These are phyloP conservation scores for Barnettozyma sp. DNA, from an alignment of 805 yeast species.

Conservation along the genomic window DNA sequence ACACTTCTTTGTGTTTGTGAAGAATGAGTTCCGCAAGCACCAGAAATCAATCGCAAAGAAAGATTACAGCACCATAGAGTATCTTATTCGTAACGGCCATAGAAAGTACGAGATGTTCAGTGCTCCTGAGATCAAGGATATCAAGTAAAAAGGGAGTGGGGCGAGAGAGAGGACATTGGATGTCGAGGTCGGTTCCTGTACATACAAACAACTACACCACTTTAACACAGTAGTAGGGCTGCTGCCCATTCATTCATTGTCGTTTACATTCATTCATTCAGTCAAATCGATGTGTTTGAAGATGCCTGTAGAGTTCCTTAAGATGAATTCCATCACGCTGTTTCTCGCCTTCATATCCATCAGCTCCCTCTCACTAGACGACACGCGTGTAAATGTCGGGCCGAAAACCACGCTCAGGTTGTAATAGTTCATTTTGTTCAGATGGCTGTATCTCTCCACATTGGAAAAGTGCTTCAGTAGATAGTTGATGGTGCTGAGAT, in stretches of 20 bases:
- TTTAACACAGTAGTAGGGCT: too few species aligned
- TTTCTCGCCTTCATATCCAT: conserved; percentile 77
- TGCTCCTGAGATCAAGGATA: conserved; percentile 64
- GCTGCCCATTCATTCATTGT: too few species aligned
- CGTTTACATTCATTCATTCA: too few species aligned
- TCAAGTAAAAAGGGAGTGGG: conserved; percentile 23
- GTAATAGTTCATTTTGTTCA: conserved; percentile 75
- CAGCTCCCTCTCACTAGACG: conserved; percentile 74
- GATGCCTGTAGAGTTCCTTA: conserved; percentile 39
- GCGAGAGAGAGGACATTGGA: background rate
- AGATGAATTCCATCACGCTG: conserved; percentile 66
- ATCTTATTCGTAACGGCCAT: conserved; percentile 69
- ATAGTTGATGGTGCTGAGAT: conserved; percentile 46
- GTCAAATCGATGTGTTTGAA: conserved; percentile 18
- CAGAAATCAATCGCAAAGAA: conserved; percentile 52
- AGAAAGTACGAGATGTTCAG: conserved; percentile 67
- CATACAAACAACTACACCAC: background rate
- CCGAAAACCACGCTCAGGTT: conserved; percentile 91
- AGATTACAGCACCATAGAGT: conserved; percentile 82
- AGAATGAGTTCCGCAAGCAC: conserved; percentile 58
- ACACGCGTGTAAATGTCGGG: conserved; percentile 81
- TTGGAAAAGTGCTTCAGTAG: conserved; percentile 59
- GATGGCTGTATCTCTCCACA: conserved; percentile 45
- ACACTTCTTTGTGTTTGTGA: conserved; percentile 37
- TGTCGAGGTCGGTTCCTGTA: too few species aligned